Evolutionary conservation across 768 basidiomycete genomes (phyloP), one percentile per base, ranked within the genome.

Genomic region (Hirschioporus abietinus): DNA sequence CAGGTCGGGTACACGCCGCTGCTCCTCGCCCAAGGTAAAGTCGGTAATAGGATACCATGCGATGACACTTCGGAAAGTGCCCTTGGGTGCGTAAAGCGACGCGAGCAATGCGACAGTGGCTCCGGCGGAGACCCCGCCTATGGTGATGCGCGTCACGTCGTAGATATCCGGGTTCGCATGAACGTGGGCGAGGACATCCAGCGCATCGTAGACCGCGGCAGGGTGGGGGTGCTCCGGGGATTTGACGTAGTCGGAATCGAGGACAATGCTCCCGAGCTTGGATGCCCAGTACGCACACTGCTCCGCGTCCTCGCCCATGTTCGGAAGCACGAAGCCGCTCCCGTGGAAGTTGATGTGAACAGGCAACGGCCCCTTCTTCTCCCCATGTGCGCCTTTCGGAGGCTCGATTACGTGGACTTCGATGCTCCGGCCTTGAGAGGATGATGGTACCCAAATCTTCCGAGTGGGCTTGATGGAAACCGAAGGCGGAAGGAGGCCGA

Each of bases 311-410:
- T 30, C 18, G 5, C 65, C 65, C 18, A 66, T 58, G 26, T 27
- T 34, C n/a, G 59, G 60, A 20, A 57, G 27, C 59, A 66, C 60
- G 58, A 67, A 67, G n/a, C 67, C 67, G 6, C 42, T 58, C 4
- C 67, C 67, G 23, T 67, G 67, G 57, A 67, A 60, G 58, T 64
- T 58, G 42, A 67, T 64, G 35, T 67, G 64, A 18, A 67, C 67
- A 4, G 67, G 67, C 9, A 65, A 15, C 15, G 42, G 64, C 34
- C 59, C 59, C 1, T 65, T 18, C 18, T 59, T 23, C n/a, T 36
- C 58, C 23, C 27, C 60, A 7, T 35, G 66, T n/a, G 24, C 35
- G 30, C 58, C n/a, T 6, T 64, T 27, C 15, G 67, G 64, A 3
- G 67, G 67, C 25, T 67, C 58, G 67, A 64, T 65, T 7, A 67